Conservation (phyloP, 1,139 yeast species). For the Yamadazyma kanchanaburiensis region DNA sequence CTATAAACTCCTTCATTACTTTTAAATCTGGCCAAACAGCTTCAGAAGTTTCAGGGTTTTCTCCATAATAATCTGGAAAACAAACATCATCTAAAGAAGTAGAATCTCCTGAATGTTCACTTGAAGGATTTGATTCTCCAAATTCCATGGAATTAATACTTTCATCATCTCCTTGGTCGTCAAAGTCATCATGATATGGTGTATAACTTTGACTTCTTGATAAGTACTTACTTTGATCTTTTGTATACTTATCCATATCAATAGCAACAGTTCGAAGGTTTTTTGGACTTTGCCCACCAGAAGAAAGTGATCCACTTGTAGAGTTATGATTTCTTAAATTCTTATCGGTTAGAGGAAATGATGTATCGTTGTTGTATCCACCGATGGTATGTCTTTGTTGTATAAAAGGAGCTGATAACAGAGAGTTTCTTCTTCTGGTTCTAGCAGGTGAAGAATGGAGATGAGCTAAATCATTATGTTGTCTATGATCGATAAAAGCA, state of each 20-base stretch:
- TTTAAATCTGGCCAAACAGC: slow-evolving; percentile 76
- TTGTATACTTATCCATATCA: slow-evolving; percentile 34
- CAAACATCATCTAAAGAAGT: slow-evolving; percentile 86
- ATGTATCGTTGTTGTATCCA: slow-evolving; percentile 3
- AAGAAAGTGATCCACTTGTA: slow-evolving; percentile 11
- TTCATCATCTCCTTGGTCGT: slow-evolving; percentile 16
- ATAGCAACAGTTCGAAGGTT: slow-evolving; percentile 14
- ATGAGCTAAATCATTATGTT: slow-evolving; percentile 25
- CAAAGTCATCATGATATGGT: slow-evolving; percentile 2
- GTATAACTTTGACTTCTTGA: not conserved
- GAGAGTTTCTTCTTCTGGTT: slow-evolving; percentile 23
- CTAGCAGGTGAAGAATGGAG: slow-evolving; percentile 33
- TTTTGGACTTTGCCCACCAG: slow-evolving; percentile 2
- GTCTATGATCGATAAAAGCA: slow-evolving; percentile 34
- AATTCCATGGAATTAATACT: slow-evolving; percentile 36
- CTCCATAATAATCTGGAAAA: slow-evolving; percentile 54
- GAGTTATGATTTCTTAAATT: slow-evolving; percentile 26
- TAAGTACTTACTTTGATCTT: slow-evolving; percentile 28
- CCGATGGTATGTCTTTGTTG: slow-evolving; percentile 1
- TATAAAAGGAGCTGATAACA: slow-evolving; percentile 2
- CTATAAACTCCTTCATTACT: slow-evolving; percentile 71
- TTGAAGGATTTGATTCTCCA: slow-evolving; percentile 66
- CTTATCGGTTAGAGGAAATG: slow-evolving; percentile 35
- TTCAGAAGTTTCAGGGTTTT: slow-evolving; percentile 16
- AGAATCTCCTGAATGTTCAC: slow-evolving; percentile 69